Conservation (phyloP, 768 basidiomycete genomes). For the Lactarius trivialis region DNA sequence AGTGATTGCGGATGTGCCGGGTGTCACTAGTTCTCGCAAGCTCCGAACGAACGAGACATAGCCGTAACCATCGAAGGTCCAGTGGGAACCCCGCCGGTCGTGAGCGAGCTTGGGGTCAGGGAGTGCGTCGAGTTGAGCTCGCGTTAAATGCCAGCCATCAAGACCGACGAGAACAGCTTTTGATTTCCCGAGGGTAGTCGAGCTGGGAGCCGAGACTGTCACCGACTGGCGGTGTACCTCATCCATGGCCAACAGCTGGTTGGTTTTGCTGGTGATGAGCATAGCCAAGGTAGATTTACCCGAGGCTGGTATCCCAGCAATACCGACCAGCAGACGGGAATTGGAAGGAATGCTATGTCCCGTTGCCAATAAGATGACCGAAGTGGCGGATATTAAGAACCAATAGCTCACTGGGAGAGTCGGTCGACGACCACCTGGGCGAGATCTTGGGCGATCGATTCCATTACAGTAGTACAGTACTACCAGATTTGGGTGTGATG, state of each 20-base stretch:
- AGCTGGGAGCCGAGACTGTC: neutral
- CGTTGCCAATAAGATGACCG: neutral
- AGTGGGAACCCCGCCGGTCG: slow-evolving; percentile 76
- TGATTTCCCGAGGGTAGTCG: neutral
- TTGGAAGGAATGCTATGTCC: slow-evolving; percentile 26
- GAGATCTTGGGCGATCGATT: slow-evolving; percentile 1
- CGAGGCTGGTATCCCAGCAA: slow-evolving; percentile 76
- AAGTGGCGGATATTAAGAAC: neutral
- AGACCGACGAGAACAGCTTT: slow-evolving; percentile 64
- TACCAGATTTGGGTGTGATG: neutral
- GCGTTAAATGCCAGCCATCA: slow-evolving; percentile 90
- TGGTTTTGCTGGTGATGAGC: slow-evolving; percentile 48
- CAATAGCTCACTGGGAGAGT: slow-evolving; percentile 5
- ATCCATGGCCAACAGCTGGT: slow-evolving; percentile 34
- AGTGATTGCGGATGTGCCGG: slow-evolving; percentile 32
- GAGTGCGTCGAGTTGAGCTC: slow-evolving; percentile 68
- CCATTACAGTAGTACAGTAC: neutral
- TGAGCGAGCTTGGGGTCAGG: slow-evolving; percentile 73
- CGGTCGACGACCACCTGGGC: neutral
- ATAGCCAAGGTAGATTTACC: slow-evolving; percentile 78
- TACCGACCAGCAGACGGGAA: slow-evolving; percentile 58
- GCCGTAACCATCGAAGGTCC: slow-evolving; percentile 79
- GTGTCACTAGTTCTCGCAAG: slow-evolving; percentile 38
- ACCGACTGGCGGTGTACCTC: neutral
- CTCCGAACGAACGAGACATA: slow-evolving; percentile 63